Percentiles rank a stretch among this genome's conserved stretches.
Evolutionary conservation across 371 early-diverging fungal species (phyloP).

Genomic region (Circinella minor): DNA sequence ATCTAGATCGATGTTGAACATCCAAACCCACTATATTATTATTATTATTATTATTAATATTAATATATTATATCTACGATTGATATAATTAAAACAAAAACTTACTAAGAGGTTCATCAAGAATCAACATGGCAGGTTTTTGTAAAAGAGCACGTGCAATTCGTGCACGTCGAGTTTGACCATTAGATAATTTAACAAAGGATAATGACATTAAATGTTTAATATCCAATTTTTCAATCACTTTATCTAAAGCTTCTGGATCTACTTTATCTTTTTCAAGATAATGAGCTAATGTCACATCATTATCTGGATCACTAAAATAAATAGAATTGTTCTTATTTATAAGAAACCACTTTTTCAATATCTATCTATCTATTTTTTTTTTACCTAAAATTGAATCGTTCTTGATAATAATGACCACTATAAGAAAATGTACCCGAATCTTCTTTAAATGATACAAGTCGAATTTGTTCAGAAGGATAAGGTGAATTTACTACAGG

Average conservation of each 20-base stretch:
- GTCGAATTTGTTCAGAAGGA: constrained; percentile 44
- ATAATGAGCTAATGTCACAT: constrained; percentile 38
- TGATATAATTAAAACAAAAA: background rate
- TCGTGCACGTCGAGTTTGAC: constrained; percentile 62
- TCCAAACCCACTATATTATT: constrained; percentile 67
- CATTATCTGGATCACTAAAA: constrained; percentile 54
- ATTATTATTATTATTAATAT: background rate
- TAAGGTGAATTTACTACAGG: constrained; percentile 37
- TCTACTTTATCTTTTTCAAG: constrained; percentile 15
- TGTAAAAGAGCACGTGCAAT: constrained; percentile 52
- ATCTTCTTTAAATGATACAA: constrained; percentile 58
- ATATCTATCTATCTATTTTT: background rate
- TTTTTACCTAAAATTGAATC: constrained; percentile 58
- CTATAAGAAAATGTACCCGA: constrained; percentile 47
- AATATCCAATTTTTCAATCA: constrained; percentile 39
- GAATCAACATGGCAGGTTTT: constrained; percentile 44
- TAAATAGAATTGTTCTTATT: background rate
- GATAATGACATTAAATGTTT: constrained; percentile 40
- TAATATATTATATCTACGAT: background rate
- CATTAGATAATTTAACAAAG: constrained; percentile 63
- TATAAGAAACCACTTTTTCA: background rate
- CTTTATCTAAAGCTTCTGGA: constrained; percentile 18
- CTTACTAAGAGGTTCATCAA: constrained; percentile 69
- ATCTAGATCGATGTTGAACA: constrained; percentile 49
- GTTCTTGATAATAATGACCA: constrained; percentile 59